Evolutionary conservation across 73 alveolate genomes (phyloP).

Genomic region (Symbiodinium natans): DNA sequence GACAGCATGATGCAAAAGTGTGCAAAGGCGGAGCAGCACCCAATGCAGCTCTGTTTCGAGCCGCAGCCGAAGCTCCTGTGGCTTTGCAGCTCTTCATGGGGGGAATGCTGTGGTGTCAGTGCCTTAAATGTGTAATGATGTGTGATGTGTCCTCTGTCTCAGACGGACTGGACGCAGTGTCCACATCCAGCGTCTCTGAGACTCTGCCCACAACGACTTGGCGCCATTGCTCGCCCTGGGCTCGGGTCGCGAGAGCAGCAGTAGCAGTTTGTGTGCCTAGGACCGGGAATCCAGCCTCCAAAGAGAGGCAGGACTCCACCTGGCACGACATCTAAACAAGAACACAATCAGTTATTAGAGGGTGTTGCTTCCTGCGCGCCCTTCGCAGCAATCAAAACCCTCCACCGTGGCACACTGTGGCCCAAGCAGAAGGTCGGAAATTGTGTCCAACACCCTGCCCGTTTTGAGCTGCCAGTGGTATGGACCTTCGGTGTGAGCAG

Average conservation of each 20-base stretch:
- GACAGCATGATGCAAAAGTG: background rate
- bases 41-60: constrained; percentile 73
- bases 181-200: constrained; percentile 65
- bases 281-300: constrained; percentile 7
- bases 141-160: constrained; percentile 53
- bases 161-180: constrained; percentile 14
- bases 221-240: constrained; percentile 88
- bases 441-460: constrained; percentile 70
- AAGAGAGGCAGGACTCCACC: constrained; percentile 86
- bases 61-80: constrained; percentile 31
- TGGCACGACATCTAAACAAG: background rate
- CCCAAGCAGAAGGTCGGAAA: constrained; percentile 58
- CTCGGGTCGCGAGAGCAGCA: background rate
- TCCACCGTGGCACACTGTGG: background rate
- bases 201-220: constrained; percentile 78
- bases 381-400: too few relatives aligned
- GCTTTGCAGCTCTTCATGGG: too few relatives aligned
- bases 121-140: too few relatives aligned
- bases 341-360: too few relatives aligned
- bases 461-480: constrained; percentile 64
- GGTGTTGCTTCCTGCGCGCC: too few relatives aligned
- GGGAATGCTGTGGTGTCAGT: too few relatives aligned
- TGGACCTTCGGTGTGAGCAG: constrained; percentile 57
- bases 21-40: constrained; percentile 25
- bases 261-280: background rate